phyloP scores from a whole-genome alignment of 2,329 filamentous ascomycete species.

The Colletotrichum sojae region DNA sequence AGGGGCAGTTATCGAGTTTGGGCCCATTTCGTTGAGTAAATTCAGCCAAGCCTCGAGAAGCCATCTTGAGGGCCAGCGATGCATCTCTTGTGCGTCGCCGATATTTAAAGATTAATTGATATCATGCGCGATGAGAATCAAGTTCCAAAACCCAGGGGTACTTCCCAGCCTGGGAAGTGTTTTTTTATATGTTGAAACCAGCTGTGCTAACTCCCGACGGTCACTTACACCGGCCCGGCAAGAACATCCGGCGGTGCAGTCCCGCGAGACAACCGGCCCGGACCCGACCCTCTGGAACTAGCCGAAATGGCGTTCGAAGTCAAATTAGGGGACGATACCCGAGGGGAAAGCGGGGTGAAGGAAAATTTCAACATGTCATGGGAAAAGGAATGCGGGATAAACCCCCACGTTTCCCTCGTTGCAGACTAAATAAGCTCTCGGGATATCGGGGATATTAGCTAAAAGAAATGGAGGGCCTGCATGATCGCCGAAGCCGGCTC shows the following conservation, averaged over 20 bases:
- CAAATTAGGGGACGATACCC: neutral
- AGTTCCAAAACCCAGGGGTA: neutral
- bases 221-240: constrained; percentile 9
- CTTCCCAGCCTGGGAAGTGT: neutral
- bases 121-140: neutral
- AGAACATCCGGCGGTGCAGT: neutral
- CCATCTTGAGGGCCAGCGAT: neutral
- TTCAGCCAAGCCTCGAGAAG: neutral
- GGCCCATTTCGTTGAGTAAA: neutral
- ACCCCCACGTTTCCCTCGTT: constrained; percentile 3
- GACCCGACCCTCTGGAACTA: neutral
- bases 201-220: no score
- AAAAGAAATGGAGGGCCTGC: constrained; percentile 16
- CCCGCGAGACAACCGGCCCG: constrained; percentile 18
- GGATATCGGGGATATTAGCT: constrained; percentile 34
- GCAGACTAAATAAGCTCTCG: constrained; percentile 11
- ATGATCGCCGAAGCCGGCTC: constrained; percentile 34
- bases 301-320: neutral
- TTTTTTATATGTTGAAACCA: neutral
- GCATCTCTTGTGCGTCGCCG: no score
- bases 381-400: neutral
- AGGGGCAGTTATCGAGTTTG: neutral
- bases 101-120: neutral
- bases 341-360: neutral
- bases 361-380: constrained; percentile 3